Evolutionary conservation across 1,284 basidiomycete species (phyloP), one percentile per base, ranked within the genome.

Genomic region (Marasmius fiardii): DNA sequence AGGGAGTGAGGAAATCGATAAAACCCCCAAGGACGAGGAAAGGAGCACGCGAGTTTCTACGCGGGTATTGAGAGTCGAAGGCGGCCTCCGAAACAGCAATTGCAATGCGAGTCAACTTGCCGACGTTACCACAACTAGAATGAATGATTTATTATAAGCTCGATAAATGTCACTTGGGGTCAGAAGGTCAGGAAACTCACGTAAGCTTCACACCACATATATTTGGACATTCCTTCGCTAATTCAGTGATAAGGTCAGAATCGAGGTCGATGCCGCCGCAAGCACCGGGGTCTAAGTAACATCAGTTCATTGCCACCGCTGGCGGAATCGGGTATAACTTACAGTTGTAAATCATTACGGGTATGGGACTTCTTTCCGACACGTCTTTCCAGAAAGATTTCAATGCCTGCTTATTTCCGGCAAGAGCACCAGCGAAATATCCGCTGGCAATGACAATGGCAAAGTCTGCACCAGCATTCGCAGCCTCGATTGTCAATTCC

Each of bases 271-370:
- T 88, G 11, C 92, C 88, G 20, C 91, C 86, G 60, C 87, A 82
- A 1, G 92, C 91, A 41, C 85, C 90, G 64, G 92, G 92, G 74
- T 86, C 90, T 91, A 61, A 26, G 2, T 49, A 58, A 53, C 26
- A 51, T 55, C 20, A 56, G 50, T 20, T 12, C n/a, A 18, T 31
- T 58, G 53, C 33, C 10, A 34, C 34, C 47, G 23, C 37, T 26
- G 51, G 26, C 37, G 37, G 50, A 48, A 52, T 61, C 43, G 35
- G 28, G 54, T 48, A n/a, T 57, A 24, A 72, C 85, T 71, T 63
- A 90, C 90, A 95, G 68, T 95, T 96, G 77, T 96, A 96, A 57
- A 95, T 82, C 67, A 96, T 86, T 56, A 95, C 83, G 4, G 93
- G 93, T 58, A 96, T 83, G 2, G 92, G 90, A 57, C 87, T 90